Evolutionary conservation across 2,329 filamentous ascomycete species (phyloP).

Genomic region (Bipolaris gigantea): DNA sequence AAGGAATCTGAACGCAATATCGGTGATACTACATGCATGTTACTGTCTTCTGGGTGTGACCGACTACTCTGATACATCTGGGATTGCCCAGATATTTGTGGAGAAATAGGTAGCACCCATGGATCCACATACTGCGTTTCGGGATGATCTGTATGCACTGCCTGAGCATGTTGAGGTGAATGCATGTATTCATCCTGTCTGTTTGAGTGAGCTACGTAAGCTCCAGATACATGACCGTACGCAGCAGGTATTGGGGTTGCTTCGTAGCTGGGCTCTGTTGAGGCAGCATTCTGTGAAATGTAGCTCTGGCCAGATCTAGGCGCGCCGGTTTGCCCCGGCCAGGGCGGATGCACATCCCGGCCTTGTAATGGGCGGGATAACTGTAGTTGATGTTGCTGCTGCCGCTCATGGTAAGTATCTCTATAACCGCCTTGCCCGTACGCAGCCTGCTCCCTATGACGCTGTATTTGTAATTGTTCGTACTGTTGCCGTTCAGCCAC

Average conservation of each 20-base stretch:
- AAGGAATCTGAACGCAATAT: constrained; percentile 30
- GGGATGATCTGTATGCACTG: constrained; percentile 15
- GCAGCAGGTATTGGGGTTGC: constrained; percentile 43
- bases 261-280: constrained; percentile 38
- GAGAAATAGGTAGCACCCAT: constrained; percentile 36
- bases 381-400: constrained; percentile 10
- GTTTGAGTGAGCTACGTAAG: constrained; percentile 32
- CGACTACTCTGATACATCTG: constrained; percentile 26
- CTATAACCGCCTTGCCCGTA: neutral
- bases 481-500: constrained; percentile 17
- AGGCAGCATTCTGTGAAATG: constrained; percentile 14
- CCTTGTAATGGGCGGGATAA: neutral
- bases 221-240: constrained; percentile 38
- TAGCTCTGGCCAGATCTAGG: constrained; percentile 23
- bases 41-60: constrained; percentile 34
- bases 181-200: constrained; percentile 18
- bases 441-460: constrained; percentile 1
- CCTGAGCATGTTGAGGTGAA: constrained; percentile 12
- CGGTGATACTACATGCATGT: constrained; percentile 37
- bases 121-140: constrained; percentile 33
- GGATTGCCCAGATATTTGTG: constrained; percentile 38
- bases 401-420: constrained; percentile 7
- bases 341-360: constrained; percentile 1
- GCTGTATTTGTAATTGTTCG: constrained; percentile 5
- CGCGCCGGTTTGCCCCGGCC: constrained; percentile 14